Evolutionary conservation across 805 yeast species (phyloP).

Genomic region (Yamadazyma takamatsuzukensis): DNA sequence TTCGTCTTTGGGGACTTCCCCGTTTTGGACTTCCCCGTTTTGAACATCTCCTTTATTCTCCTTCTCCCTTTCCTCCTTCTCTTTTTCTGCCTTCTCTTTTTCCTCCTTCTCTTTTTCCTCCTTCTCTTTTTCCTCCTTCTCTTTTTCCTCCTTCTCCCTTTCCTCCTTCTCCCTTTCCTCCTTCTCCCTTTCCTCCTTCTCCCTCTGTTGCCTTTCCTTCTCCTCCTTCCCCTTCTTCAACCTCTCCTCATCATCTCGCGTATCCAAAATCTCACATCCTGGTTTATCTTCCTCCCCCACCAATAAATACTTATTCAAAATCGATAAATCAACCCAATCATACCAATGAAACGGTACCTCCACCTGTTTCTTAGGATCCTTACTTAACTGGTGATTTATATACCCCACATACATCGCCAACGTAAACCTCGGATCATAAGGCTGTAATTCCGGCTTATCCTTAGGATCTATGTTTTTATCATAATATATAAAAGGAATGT

Average conservation of each 20-base stretch:
- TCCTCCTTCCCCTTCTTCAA: constrained; percentile 11
- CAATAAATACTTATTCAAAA: constrained; percentile 30
- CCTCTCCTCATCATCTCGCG: constrained; percentile 16
- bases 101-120: constrained; percentile 9
- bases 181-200: constrained; percentile 9
- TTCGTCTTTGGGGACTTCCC: constrained; percentile 12
- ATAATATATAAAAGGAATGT: constrained; percentile 10
- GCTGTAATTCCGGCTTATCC: constrained; percentile 20
- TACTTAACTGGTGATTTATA: constrained; percentile 7
- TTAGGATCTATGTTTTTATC: constrained; percentile 1
- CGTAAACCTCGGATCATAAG: constrained; percentile 31
- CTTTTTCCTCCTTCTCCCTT: constrained; percentile 6
- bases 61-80: constrained; percentile 9
- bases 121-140: constrained; percentile 8
- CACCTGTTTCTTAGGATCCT: constrained; percentile 3
- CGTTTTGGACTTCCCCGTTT: constrained; percentile 6
- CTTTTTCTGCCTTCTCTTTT: constrained; percentile 4
- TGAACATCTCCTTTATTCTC: constrained; percentile 8
- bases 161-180: constrained; percentile 4
- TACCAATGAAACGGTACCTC: constrained; percentile 49
- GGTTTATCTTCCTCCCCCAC: constrained; percentile 26
- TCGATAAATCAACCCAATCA: constrained; percentile 51
- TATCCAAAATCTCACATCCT: constrained; percentile 43
- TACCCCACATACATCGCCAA: constrained; percentile 20
- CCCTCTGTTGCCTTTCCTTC: constrained; percentile 8